A percentile compares a stretch with the other conserved stretches of the same genome.
These are phyloP conservation scores for Syzygium aqueum DNA, from an alignment of 345 rosid species.

Conservation along the genomic window DNA sequence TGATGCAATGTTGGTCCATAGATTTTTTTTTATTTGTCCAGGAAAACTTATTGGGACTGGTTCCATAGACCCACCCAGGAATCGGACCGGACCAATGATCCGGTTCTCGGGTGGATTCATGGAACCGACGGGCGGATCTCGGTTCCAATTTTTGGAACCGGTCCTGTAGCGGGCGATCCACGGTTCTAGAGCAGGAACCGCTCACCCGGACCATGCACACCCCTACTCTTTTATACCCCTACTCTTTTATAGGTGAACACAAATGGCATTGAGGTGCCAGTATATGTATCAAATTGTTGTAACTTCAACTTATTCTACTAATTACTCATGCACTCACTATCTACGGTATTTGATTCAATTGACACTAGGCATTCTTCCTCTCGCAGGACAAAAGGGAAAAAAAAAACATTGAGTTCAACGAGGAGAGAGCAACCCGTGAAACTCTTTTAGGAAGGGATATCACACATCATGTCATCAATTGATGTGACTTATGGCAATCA, in stretches of 20 bases:
- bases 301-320: background rate
- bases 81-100: too few relatives aligned
- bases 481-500: background rate
- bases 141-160: too few relatives aligned
- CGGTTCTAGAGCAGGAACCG: too few relatives aligned
- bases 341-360: background rate
- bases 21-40: too few relatives aligned
- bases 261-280: background rate
- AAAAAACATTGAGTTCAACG: background rate
- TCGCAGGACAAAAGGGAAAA: background rate
- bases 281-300: background rate
- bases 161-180: too few relatives aligned
- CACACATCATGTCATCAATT: background rate
- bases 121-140: too few relatives aligned
- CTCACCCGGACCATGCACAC: too few relatives aligned
- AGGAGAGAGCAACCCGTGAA: background rate
- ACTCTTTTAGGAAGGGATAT: background rate
- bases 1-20: too few relatives aligned
- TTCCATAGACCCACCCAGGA: too few relatives aligned
- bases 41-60: too few relatives aligned
- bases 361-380: background rate
- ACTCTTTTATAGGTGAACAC: background rate
- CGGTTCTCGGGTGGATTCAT: too few relatives aligned
- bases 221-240: too few relatives aligned
- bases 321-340: background rate